Evolutionary conservation across 2,329 filamentous ascomycete species (phyloP), one percentile per base, ranked within the genome.

Genomic region (Mycosphaerella arachidis): DNA sequence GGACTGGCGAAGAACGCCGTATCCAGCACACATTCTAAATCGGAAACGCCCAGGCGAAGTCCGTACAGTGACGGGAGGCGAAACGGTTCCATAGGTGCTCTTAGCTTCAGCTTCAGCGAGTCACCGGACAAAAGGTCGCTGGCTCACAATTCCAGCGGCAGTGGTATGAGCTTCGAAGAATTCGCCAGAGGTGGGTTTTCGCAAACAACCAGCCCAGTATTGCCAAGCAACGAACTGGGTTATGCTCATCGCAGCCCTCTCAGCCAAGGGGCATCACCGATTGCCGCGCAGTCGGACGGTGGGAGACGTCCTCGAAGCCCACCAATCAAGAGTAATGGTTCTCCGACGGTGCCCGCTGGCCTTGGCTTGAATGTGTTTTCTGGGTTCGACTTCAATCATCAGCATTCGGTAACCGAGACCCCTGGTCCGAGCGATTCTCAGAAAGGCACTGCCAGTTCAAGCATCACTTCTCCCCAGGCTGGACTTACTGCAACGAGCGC

Each of bases 311-410:
- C 20, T 1, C 3, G 29, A 3, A 46, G 37, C 16, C 37, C 45
- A 18, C 12, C 48, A 13, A 55, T 31, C 10, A 58, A 56, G 55
- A 51, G 24, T 50, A 53, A 45, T 46, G 57, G 53, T 31, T 35
- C 53, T 12, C 48, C 46, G 18, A 56, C 58, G n/a, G 46, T 43
- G 10, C 35, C 57, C 13, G 58, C 55, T 13, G 64, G 55, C 20
- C 55, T 66, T 8, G 63, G 64, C 16, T 46, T 64, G 40, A 62
- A 57, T 53, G 62, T 55, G 52, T 64, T 64, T 18, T 30, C 58
- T 7, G 60, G 55, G 12, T 63, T 66, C 37, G 55, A 63, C 27
- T 66, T 66, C 43, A 58, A 60, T 16, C 52, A 55, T 20, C 16
- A 55, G 20, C 24, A 24, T 24, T 9, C 46, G 31, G 16, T 46